Conservation (phyloP, 2,329 filamentous ascomycete genomes). For the Ilyonectria mors-panacis region DNA sequence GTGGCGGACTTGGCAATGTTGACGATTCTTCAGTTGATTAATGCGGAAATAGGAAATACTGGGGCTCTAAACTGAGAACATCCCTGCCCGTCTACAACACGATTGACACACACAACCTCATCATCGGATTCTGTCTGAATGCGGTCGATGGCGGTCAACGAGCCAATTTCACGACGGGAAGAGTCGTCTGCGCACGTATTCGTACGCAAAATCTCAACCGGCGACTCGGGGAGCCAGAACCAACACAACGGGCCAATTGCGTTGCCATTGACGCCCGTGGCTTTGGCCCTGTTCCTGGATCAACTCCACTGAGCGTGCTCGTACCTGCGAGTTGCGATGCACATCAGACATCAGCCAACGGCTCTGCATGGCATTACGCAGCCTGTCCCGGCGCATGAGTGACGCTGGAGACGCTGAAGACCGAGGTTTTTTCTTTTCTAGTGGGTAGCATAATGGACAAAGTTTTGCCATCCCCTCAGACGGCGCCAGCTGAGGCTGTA, state of each 20-base stretch:
- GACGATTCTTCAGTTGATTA: constrained; percentile 11
- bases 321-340: constrained; percentile 13
- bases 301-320: constrained; percentile 18
- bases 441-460: constrained; percentile 12
- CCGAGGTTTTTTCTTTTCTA: neutral
- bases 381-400: neutral
- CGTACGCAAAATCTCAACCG: neutral
- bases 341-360: constrained; percentile 26
- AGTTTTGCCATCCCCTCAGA: constrained; percentile 22
- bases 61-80: constrained; percentile 18
- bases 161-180: constrained; percentile 6
- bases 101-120: constrained; percentile 23
- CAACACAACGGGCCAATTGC: neutral
- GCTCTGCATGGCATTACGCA: constrained; percentile 8
- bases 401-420: neutral
- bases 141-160: constrained; percentile 7
- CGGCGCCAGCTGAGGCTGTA: constrained; percentile 7
- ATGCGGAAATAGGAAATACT: constrained; percentile 16
- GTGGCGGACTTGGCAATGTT: constrained; percentile 16
- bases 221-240: neutral
- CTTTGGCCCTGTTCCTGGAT: constrained; percentile 22
- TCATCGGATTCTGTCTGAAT: constrained; percentile 8
- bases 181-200: constrained; percentile 1
- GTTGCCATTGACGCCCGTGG: neutral
- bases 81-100: constrained; percentile 23